phyloP scores from a whole-genome alignment of 2,329 filamentous ascomycete genomes.

The Alternaria incomplexa region DNA sequence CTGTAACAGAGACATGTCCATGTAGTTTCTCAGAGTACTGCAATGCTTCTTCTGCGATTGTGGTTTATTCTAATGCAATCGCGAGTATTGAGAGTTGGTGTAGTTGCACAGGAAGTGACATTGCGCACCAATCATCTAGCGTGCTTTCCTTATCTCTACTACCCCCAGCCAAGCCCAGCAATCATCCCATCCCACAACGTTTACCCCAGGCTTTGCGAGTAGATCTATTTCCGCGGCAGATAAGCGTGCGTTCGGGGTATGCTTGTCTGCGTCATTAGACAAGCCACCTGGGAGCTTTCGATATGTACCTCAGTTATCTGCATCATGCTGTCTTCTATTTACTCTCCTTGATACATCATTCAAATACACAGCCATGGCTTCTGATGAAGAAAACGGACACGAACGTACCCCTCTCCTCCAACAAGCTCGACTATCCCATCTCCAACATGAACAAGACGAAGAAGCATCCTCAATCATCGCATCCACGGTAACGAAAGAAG shows the following conservation, averaged over 20 bases:
- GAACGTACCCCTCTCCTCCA: constrained; percentile 47
- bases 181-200: constrained; percentile 10
- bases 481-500: constrained; percentile 56
- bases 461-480: constrained; percentile 53
- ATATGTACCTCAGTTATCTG: not conserved
- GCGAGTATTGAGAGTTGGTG: not conserved
- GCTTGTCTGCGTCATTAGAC: constrained; percentile 10
- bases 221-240: constrained; percentile 14
- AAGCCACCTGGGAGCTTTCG: not conserved
- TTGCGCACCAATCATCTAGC: constrained; percentile 15
- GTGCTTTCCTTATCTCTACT: constrained; percentile 25
- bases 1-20: not conserved
- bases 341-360: not conserved
- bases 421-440: constrained; percentile 37
- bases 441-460: constrained; percentile 49
- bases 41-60: not conserved
- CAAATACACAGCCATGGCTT: constrained; percentile 18
- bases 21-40: not conserved
- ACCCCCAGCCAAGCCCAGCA: constrained; percentile 3
- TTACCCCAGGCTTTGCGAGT: constrained; percentile 9
- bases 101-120: not conserved
- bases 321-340: not conserved
- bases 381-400: constrained; percentile 29
- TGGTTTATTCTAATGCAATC: not conserved
- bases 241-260: constrained; percentile 13